These are phyloP conservation scores for Handroanthus guayacan DNA, from an alignment of 257 asterid species.

Conservation along the genomic window DNA sequence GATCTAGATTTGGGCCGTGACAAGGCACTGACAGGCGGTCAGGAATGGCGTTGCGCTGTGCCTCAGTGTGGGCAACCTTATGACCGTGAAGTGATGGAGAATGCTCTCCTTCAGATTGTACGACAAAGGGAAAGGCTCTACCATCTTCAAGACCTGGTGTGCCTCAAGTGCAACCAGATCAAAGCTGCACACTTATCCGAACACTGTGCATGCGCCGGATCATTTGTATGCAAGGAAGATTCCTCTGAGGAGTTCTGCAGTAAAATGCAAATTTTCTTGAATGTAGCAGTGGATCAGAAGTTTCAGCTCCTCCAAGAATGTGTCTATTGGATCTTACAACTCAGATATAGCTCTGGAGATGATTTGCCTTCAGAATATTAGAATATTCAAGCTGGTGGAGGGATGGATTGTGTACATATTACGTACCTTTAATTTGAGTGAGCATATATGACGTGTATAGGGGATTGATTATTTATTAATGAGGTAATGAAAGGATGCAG, in stretches of 20 bases:
- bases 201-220: slow-evolving; percentile 86
- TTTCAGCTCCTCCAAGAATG: slow-evolving; percentile 82
- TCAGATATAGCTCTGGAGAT: slow-evolving; percentile 36
- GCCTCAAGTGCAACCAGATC: slow-evolving; percentile 86
- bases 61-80: slow-evolving; percentile 92
- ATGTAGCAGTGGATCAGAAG: slow-evolving; percentile 72
- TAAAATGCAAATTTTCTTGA: slow-evolving; percentile 72
- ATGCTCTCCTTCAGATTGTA: slow-evolving; percentile 76
- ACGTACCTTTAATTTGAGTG: background rate
- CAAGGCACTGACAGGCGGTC: slow-evolving; percentile 55
- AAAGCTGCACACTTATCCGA: slow-evolving; percentile 89
- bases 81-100: slow-evolving; percentile 84
- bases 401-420: background rate
- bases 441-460: background rate
- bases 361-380: background rate
- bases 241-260: slow-evolving; percentile 61
- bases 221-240: slow-evolving; percentile 82
- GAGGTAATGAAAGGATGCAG: background rate
- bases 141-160: slow-evolving; percentile 91
- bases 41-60: slow-evolving; percentile 84
- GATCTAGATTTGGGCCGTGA: slow-evolving; percentile 87
- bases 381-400: background rate
- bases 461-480: background rate
- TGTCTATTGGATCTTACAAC: slow-evolving; percentile 75
- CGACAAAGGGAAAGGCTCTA: slow-evolving; percentile 88